These are phyloP conservation scores for Hirsutella rhossiliensis DNA, from an alignment of 2,329 filamentous ascomycete genomes.

Conservation along the genomic window DNA sequence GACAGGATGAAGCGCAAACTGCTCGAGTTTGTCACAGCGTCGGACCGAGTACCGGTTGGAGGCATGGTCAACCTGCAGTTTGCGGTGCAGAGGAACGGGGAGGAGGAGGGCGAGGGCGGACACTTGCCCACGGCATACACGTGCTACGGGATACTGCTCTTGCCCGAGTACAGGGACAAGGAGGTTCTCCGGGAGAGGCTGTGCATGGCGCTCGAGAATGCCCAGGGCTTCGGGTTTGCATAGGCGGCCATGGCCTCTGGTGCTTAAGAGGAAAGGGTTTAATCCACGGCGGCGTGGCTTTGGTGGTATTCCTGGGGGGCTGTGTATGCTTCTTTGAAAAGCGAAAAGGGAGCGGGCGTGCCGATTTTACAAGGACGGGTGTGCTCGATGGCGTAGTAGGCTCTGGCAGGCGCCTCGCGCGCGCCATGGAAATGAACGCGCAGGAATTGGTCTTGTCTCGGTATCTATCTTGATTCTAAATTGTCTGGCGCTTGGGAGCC, in stretches of 20 bases:
- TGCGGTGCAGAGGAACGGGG: constrained; percentile 65
- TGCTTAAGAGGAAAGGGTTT: neutral
- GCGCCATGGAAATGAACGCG: too few relatives aligned
- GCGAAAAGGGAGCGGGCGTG: too few relatives aligned
- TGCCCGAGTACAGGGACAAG: constrained; percentile 69
- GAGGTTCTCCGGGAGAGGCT: constrained; percentile 64
- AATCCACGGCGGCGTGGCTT: neutral
- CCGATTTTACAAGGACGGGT: too few relatives aligned
- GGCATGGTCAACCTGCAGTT: constrained; percentile 77
- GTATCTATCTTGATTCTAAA: too few relatives aligned
- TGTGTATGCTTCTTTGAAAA: too few relatives aligned
- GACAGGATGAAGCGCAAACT: constrained; percentile 61
- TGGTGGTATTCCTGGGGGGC: neutral
- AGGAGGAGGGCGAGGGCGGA: constrained; percentile 39
- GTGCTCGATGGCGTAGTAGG: too few relatives aligned
- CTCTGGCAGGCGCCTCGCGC: too few relatives aligned
- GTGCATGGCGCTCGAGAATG: constrained; percentile 76
- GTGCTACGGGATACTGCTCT: constrained; percentile 77
- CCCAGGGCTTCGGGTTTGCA: constrained; percentile 78
- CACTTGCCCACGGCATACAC: constrained; percentile 79
- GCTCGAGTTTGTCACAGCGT: constrained; percentile 90
- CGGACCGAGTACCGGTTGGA: constrained; percentile 78
- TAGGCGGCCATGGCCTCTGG: constrained; percentile 21
- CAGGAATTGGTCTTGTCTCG: too few relatives aligned
- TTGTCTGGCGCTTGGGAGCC: neutral